These are phyloP conservation scores for Stagonosporopsis chrysanthemi DNA, from an alignment of 2,329 filamentous ascomycete genomes.

Conservation along the genomic window DNA sequence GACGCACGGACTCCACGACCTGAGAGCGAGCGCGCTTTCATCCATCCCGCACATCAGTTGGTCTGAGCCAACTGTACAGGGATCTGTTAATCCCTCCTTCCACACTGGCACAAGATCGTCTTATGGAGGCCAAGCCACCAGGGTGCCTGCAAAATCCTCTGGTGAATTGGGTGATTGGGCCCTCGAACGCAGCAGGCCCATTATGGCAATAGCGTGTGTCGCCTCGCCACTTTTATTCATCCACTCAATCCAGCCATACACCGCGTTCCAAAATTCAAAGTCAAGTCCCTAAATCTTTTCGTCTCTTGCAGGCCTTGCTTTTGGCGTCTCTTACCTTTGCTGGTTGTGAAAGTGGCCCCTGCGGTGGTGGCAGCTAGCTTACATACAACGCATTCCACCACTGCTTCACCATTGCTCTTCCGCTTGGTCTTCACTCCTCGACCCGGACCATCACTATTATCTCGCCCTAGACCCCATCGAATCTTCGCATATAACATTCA, in stretches of 20 bases:
- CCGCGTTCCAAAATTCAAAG: constrained; percentile 41
- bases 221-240: constrained; percentile 52
- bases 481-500: constrained; percentile 34
- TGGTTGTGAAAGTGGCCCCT: constrained; percentile 27
- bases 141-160: constrained; percentile 43
- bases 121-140: constrained; percentile 39
- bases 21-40: constrained; percentile 32
- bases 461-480: constrained; percentile 38
- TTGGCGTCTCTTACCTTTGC: constrained; percentile 36
- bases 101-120: constrained; percentile 45
- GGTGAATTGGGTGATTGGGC: constrained; percentile 34
- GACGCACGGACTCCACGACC: constrained; percentile 27
- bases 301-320: constrained; percentile 42
- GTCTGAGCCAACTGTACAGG: constrained; percentile 41
- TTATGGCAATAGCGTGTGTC: constrained; percentile 42
- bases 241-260: constrained; percentile 45
- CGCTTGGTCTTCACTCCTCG: constrained; percentile 26
- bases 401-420: constrained; percentile 33
- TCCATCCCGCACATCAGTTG: constrained; percentile 52
- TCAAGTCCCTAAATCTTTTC: constrained; percentile 43
- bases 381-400: constrained; percentile 36
- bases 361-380: constrained; percentile 28
- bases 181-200: constrained; percentile 35
- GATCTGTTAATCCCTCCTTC: constrained; percentile 37
- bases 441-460: constrained; percentile 30